These are phyloP conservation scores for Nepenthes gracilis DNA, from an alignment of 148 eudicot species.

Conservation along the genomic window DNA sequence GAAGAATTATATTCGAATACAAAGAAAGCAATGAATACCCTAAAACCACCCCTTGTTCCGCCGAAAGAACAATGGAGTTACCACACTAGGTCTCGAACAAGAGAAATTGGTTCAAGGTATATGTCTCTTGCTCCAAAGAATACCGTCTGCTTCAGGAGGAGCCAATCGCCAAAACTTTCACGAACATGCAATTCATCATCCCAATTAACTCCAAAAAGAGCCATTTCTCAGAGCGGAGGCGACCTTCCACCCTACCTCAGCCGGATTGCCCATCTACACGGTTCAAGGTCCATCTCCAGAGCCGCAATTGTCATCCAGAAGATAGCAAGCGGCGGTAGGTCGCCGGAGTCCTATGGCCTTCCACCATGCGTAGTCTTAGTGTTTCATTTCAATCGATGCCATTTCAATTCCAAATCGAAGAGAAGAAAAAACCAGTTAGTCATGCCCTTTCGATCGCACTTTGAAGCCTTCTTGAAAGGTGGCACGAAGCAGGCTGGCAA, in stretches of 20 bases:
- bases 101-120: constrained; percentile 80
- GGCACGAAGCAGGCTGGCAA: constrained; percentile 38
- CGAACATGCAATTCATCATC: constrained; percentile 34
- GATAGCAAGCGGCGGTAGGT: constrained; percentile 24
- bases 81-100: constrained; percentile 31
- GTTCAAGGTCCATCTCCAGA: constrained; percentile 46
- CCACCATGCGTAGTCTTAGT: constrained; percentile 85
- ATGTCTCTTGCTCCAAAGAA: constrained; percentile 35
- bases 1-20: constrained; percentile 35
- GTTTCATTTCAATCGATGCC: constrained; percentile 79
- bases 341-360: constrained; percentile 84
- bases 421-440: constrained; percentile 59
- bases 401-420: constrained; percentile 52
- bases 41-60: constrained; percentile 37
- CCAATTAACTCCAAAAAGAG: constrained; percentile 48
- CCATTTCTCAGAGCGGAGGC: constrained; percentile 70
- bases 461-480: constrained; percentile 65
- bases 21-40: constrained; percentile 42
- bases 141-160: constrained; percentile 36
- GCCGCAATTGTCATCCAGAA: constrained; percentile 41
- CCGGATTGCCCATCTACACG: constrained; percentile 58
- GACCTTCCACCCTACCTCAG: constrained; percentile 65
- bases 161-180: constrained; percentile 51
- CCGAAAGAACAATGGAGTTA: constrained; percentile 56
- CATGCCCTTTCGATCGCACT: constrained; percentile 65